phyloP scores from a whole-genome alignment of 2,329 filamentous ascomycete species.

The Ceratocystis albifundus region DNA sequence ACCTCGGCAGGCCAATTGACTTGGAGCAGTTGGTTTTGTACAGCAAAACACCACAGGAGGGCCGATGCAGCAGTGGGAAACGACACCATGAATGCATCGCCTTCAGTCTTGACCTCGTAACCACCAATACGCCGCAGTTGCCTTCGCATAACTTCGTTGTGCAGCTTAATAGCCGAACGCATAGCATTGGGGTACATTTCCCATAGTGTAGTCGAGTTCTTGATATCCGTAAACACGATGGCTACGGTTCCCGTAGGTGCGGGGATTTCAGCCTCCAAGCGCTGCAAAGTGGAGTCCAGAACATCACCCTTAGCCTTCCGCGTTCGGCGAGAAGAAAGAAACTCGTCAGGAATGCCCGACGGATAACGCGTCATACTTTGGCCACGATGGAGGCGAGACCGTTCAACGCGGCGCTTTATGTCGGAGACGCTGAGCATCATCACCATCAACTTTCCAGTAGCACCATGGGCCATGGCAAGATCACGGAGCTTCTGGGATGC shows the following conservation, averaged over 20 bases:
- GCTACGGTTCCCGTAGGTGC: constrained; percentile 83
- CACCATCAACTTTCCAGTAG: constrained; percentile 92
- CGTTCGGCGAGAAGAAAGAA: constrained; percentile 49
- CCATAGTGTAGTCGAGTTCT: constrained; percentile 93
- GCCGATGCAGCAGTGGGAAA: constrained; percentile 94
- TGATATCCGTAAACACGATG: constrained; percentile 97
- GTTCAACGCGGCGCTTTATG: constrained; percentile 68
- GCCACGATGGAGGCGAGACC: constrained; percentile 59
- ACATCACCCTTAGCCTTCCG: constrained; percentile 53
- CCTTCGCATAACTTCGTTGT: constrained; percentile 92
- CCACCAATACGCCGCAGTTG: constrained; percentile 88
- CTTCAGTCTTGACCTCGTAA: constrained; percentile 99
- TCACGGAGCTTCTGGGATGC: constrained; percentile 91
- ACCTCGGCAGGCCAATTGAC: constrained; percentile 92
- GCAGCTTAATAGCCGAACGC: constrained; percentile 91
- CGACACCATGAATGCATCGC: constrained; percentile 98
- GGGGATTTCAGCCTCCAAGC: constrained; percentile 80
- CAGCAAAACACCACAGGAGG: constrained; percentile 89
- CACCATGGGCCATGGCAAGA: constrained; percentile 88
- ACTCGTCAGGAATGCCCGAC: constrained; percentile 55
- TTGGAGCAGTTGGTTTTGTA: constrained; percentile 77
- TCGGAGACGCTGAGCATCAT: constrained; percentile 95
- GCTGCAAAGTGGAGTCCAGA: constrained; percentile 76
- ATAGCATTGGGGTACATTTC: constrained; percentile 91
- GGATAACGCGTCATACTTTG: constrained; percentile 79